These are phyloP conservation scores for Penicilliopsis zonata DNA, from an alignment of 495 filamentous ascomycete species.

Conservation along the genomic window DNA sequence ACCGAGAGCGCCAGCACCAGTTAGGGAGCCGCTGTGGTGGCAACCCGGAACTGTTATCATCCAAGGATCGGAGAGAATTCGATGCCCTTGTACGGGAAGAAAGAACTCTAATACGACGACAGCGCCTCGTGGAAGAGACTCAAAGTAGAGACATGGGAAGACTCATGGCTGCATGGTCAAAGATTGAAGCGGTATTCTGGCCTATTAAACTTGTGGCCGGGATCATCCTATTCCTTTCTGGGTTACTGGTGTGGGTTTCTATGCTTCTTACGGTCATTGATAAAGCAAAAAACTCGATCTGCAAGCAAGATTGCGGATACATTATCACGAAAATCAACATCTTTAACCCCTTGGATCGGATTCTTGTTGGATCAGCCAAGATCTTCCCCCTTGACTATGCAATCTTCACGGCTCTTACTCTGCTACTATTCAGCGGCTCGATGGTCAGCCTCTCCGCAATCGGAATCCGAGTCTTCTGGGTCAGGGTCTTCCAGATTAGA, in stretches of 20 bases:
- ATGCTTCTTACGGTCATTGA: constrained; percentile 96
- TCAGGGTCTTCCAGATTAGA: constrained; percentile 79
- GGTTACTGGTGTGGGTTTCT: constrained; percentile 67
- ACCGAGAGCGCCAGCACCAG: constrained; percentile 83
- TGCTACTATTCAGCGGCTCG: constrained; percentile 77
- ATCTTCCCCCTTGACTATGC: constrained; percentile 89
- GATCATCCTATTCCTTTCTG: constrained; percentile 57
- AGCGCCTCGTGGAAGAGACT: constrained; percentile 73
- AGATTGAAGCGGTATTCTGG: constrained; percentile 62
- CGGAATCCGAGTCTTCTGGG: constrained; percentile 93
- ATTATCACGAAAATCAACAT: constrained; percentile 83
- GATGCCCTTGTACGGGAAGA: constrained; percentile 83
- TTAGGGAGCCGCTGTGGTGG: constrained; percentile 78
- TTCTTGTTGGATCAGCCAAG: constrained; percentile 69
- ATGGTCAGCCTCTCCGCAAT: constrained; percentile 75
- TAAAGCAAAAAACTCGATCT: constrained; percentile 89
- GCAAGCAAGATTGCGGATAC: constrained; percentile 84
- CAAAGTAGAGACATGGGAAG: constrained; percentile 58
- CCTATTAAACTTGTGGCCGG: constrained; percentile 83
- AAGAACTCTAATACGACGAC: constrained; percentile 77
- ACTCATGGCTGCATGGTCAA: constrained; percentile 61
- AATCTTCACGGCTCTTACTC: constrained; percentile 67
- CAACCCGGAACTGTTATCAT: constrained; percentile 56
- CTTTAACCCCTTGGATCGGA: constrained; percentile 90
- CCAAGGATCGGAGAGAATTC: constrained; percentile 79